Evolutionary conservation across 73 alveolate genomes (phyloP), one percentile per base, ranked within the genome.

Genomic region (Stentor roeselii): DNA sequence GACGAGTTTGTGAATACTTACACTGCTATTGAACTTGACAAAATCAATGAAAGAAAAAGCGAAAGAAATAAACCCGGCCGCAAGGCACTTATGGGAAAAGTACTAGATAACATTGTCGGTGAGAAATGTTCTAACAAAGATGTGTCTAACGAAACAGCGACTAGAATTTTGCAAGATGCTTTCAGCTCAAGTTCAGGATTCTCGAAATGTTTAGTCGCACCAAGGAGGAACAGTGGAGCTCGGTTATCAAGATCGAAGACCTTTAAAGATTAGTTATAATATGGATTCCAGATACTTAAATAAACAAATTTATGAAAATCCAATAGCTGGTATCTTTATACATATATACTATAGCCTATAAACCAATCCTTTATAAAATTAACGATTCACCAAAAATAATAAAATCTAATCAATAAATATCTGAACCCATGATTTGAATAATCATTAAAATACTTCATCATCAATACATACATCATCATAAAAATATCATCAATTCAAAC

Each of bases 1-100:
- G 88, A 88, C 3, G 83, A 76, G 30, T 88, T 83, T 83, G 36
- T 84, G 35, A 36, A 87, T 77, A 21, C 34, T 14, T 67, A 67
- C 78, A 67, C 80, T 36, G 42, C 80, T 67, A 21, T 67, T 21
- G 80, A 67, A 34, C 50, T 67, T 67, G 80, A 67, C 21, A 67
- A 67, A 67, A 21, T 67, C 37, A 32, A 67, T 21, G n/a, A 21
- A 0, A 67, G 37, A 34, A 67, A 67, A 21, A 67, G 34, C 15
- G 80, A 67, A 67, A 32, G 37, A n/a, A 32, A 21, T 21, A 67
- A 2, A 1, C 37, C 80, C 41, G 41, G 37, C 21, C n/a, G 80
- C 15, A 67, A 67, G 1, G 21, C 80, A 0, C 11, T 67, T 14
- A 21, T 67, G 37, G 1, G 80, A 15, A 67, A 67, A 32, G 27